Evolutionary conservation across 805 yeast genomes (phyloP).

Genomic region (Wickerhamiella dianesei): DNA sequence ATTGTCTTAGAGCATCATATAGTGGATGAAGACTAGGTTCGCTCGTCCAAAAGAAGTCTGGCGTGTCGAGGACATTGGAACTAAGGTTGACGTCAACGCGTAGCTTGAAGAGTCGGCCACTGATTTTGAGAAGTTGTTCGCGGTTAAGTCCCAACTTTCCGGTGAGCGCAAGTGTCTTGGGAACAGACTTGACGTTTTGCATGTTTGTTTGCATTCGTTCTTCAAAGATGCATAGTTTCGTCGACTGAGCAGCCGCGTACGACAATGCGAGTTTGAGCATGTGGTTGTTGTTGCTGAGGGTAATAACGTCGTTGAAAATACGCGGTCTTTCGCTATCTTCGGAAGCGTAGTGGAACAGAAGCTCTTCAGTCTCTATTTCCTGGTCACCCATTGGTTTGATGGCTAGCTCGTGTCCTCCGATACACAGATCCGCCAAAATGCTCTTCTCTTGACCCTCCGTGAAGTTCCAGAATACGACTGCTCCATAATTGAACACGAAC

Average conservation of each 20-base stretch:
- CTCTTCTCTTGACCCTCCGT: constrained; percentile 87
- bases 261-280: constrained; percentile 84
- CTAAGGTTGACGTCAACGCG: constrained; percentile 88
- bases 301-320: constrained; percentile 80
- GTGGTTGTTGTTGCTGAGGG: constrained; percentile 82
- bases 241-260: constrained; percentile 93
- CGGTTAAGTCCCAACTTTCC: constrained; percentile 78
- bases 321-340: constrained; percentile 33
- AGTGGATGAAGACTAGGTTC: constrained; percentile 94
- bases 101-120: constrained; percentile 79
- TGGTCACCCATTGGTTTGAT: constrained; percentile 64
- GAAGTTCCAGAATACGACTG: constrained; percentile 96
- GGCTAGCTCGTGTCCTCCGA: constrained; percentile 42
- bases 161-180: constrained; percentile 77
- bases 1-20: constrained; percentile 78
- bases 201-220: constrained; percentile 76
- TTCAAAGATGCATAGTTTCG: constrained; percentile 82
- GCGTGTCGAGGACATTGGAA: constrained; percentile 84
- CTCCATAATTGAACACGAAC: constrained; percentile 83
- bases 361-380: constrained; percentile 86
- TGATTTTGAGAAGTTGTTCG: constrained; percentile 70
- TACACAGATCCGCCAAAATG: constrained; percentile 79
- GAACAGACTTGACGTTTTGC: constrained; percentile 75
- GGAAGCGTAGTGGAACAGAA: constrained; percentile 52
- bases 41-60: constrained; percentile 87